Base-by-base conservation (phyloP, 2,329 filamentous ascomycete genomes). In the Ophiostoma tasmaniense region DNA sequence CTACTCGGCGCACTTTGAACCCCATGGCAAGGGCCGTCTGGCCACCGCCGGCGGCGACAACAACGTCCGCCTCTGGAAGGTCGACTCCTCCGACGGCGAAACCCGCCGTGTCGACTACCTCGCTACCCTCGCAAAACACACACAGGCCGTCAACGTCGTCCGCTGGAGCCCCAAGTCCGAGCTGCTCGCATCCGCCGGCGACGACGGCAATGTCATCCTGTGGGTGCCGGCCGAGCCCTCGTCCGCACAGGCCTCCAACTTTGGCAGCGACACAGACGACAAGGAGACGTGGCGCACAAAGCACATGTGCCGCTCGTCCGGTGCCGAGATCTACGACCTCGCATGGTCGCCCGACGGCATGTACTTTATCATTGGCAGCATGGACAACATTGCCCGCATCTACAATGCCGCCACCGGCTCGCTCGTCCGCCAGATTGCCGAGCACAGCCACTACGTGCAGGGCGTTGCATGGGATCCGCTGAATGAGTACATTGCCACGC, bases 391-490 rank as follows among this genome's bases (percentile, higher is more conserved):
- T 77, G 93, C 95, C 70, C 87, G 94, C 70, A 98, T 99, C 74
- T 98, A 97, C 83, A 97, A 96, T 79, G 91, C 93, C 69, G 90
- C 91, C 50, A 71, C 71, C 83, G 85, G 85, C 70, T 82, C 83
- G 39, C 78, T 93, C 73, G 90, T 97, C 70, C 90, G 94, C 71
- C 94, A 97, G 78, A 97, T 98, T 73, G 94, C 94, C 67, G 94
- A 98, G 78, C 94, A 98, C 80, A 96, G 92, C 75, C 95, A 99
- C 79, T 99, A 97, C 78, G 95, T 99, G 22, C 95, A 99, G 80
- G 95, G 95, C 65, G 96, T 99, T 8, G 91, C 95, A 4, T 99
- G 95, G 96, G 96, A 99, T 80, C 96, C 95, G 30, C 81, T 97
- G 69, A 98, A 98, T 80, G 95, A 99, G 80, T 99, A 93, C 78